Evolutionary conservation across 2,329 filamentous ascomycete genomes (phyloP).

Genomic region (Colletotrichum trifolii): DNA sequence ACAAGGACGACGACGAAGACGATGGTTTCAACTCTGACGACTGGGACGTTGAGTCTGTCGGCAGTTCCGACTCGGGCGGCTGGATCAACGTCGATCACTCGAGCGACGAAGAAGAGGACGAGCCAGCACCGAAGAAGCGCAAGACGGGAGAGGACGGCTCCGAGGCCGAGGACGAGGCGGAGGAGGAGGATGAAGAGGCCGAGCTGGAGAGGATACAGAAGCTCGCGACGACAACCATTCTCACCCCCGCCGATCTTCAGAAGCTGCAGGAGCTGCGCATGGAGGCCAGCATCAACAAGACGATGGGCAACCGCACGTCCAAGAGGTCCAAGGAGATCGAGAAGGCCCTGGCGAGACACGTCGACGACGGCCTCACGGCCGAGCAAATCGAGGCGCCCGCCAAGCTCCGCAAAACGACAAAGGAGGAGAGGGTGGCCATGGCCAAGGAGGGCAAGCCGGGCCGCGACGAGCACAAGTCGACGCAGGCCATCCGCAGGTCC

Average conservation of each 20-base stretch:
- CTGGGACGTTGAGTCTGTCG: constrained; percentile 71
- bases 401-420: constrained; percentile 83
- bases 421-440: constrained; percentile 87
- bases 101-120: constrained; percentile 79
- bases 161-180: constrained; percentile 44
- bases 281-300: constrained; percentile 76
- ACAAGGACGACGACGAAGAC: constrained; percentile 71
- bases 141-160: constrained; percentile 42
- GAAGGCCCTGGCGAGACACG: constrained; percentile 68
- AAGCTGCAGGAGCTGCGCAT: constrained; percentile 91
- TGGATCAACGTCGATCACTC: constrained; percentile 94
- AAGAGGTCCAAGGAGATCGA: constrained; percentile 57
- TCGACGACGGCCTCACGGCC: constrained; percentile 89
- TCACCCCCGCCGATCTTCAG: constrained; percentile 95
- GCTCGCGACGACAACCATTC: constrained; percentile 90
- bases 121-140: constrained; percentile 65
- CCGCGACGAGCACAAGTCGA: constrained; percentile 84
- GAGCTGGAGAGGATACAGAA: constrained; percentile 69
- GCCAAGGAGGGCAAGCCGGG: constrained; percentile 85
- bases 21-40: constrained; percentile 65
- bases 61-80: constrained; percentile 79
- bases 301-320: constrained; percentile 54
- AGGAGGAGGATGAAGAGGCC: constrained; percentile 56
- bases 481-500: constrained; percentile 83
- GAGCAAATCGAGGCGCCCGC: constrained; percentile 91